Base-by-base conservation (phyloP, 2,329 filamentous ascomycete genomes). In the Cytospora piceae region DNA sequence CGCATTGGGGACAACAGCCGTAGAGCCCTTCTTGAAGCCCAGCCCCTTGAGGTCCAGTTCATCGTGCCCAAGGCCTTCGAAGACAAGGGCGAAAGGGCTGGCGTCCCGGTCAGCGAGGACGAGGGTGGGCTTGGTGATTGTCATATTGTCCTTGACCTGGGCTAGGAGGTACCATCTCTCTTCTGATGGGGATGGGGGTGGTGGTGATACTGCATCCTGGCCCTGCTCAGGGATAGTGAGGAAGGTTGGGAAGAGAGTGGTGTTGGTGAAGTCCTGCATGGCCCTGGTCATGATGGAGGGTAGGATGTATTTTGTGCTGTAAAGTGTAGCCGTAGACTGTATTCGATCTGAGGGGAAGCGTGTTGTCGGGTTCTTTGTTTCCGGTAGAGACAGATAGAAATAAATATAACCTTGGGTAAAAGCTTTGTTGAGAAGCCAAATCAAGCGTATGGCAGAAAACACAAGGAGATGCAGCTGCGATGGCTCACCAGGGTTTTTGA, bases 81-180 rank as follows among this genome's bases (percentile, higher is more conserved):
- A 84, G 0, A 80, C 77, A 9, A 83, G 74, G 3, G 81, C 81
- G 68, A 83, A 83, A 39, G 79, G 74, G 24, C 72, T 69, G 51
- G 74, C 73, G 51, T 71, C 68, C 42, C 75, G 72, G 74, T 84
- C 82, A 39, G 74, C 73, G 22, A 77, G 76, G 60, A 83, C 78
- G 1, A 83, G 76, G 4, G 82, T 84, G 7, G 82, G 81, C 68
- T 82, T 79, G 24, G 77, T 83, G 69, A 84, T 81, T 51, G 81
- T 80, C 73, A 79, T 80, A 73, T 82, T 76, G 67, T 82, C 76
- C 66, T 79, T 79, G 63, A 83, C 74, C 64, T 82, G 77, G 49
- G 78, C 81, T 15, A 83, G 74, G 46, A 83, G 77, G 68, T 76
- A 78, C 73, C 77, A 77, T 69, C 62, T 27, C 67, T 17, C 49